Conservation (phyloP, 1,284 basidiomycete genomes). For the Rhizoctonia solani region DNA sequence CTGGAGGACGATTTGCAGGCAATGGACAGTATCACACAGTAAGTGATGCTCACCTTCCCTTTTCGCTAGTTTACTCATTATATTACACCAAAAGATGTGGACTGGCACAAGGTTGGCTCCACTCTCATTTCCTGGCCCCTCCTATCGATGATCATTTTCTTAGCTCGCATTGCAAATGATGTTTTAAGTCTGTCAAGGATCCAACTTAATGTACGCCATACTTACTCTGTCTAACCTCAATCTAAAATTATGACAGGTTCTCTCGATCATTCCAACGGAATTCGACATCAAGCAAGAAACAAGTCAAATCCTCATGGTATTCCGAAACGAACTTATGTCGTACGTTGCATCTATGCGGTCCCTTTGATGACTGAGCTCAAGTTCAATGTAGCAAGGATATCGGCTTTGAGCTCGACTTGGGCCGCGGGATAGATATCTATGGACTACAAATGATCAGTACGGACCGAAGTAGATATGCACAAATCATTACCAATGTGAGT, state of each 20-base stretch:
- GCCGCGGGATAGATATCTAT: slow-evolving; percentile 38
- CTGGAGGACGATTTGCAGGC: slow-evolving; percentile 49
- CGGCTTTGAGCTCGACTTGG: slow-evolving; percentile 39
- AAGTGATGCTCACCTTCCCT: neutral
- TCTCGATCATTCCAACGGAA: slow-evolving; percentile 31
- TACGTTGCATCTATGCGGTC: too few species aligned
- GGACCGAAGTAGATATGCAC: slow-evolving; percentile 42
- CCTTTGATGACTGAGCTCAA: neutral
- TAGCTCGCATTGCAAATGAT: slow-evolving; percentile 51
- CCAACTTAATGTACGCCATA: slow-evolving; percentile 43
- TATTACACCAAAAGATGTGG: slow-evolving; percentile 6
- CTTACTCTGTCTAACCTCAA: neutral
- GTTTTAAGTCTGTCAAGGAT: slow-evolving; percentile 50
- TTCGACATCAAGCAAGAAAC: slow-evolving; percentile 27
- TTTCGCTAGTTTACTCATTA: neutral
- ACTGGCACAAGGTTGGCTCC: slow-evolving; percentile 12
- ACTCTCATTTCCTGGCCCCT: neutral
- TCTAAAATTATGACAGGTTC: neutral
- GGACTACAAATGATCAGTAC: slow-evolving; percentile 37
- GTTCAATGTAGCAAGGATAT: slow-evolving; percentile 41
- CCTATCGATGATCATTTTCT: slow-evolving; percentile 41
- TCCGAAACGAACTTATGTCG: slow-evolving; percentile 49
- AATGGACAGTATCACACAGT: slow-evolving; percentile 25
- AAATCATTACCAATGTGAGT: slow-evolving; percentile 42
- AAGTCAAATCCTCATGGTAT: slow-evolving; percentile 39